These are phyloP conservation scores for Saprolegnia diclina DNA, from an alignment of 352 stramenopile genomes.

Conservation along the genomic window DNA sequence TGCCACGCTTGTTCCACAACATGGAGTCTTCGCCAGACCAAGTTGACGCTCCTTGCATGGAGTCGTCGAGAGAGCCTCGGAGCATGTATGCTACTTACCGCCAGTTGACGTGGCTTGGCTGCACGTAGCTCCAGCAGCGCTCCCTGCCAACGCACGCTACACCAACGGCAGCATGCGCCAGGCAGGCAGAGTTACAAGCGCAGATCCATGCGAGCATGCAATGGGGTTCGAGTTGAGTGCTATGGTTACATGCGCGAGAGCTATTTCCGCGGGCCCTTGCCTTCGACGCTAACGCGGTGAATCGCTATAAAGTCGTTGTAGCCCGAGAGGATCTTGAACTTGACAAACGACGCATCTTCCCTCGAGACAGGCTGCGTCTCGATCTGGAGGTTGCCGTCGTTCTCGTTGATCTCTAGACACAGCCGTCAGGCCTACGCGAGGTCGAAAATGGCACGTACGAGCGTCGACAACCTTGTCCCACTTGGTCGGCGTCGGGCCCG, in stretches of 20 bases:
- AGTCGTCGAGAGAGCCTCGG: too few relatives aligned
- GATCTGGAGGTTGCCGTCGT: conserved; percentile 75
- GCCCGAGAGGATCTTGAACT: conserved; percentile 78
- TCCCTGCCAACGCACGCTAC: too few relatives aligned
- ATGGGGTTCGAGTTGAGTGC: background rate
- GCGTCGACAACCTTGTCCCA: conserved; percentile 75
- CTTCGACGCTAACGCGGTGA: conserved; percentile 76
- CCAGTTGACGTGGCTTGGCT: too few relatives aligned
- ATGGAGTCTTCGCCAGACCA: too few relatives aligned
- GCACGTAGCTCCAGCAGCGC: too few relatives aligned
- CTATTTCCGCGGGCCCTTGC: conserved; percentile 28
- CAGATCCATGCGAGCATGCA: background rate
- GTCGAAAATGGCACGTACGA: conserved; percentile 35
- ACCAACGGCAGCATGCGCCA: background rate
- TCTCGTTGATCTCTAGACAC: conserved; percentile 58
- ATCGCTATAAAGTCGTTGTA: conserved; percentile 74
- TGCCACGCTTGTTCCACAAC: too few relatives aligned
- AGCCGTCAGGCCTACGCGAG: background rate
- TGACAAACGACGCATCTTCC: conserved; percentile 72
- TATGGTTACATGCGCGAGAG: background rate
- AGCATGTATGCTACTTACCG: too few relatives aligned
- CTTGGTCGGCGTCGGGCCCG: conserved; percentile 58
- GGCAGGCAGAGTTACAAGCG: too few relatives aligned
- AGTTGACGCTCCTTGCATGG: too few relatives aligned
- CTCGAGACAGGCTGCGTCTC: conserved; percentile 67